These are phyloP conservation scores for Gamsiella multidivaricata DNA, from an alignment of 192 early-diverging fungal genomes.

Conservation along the genomic window DNA sequence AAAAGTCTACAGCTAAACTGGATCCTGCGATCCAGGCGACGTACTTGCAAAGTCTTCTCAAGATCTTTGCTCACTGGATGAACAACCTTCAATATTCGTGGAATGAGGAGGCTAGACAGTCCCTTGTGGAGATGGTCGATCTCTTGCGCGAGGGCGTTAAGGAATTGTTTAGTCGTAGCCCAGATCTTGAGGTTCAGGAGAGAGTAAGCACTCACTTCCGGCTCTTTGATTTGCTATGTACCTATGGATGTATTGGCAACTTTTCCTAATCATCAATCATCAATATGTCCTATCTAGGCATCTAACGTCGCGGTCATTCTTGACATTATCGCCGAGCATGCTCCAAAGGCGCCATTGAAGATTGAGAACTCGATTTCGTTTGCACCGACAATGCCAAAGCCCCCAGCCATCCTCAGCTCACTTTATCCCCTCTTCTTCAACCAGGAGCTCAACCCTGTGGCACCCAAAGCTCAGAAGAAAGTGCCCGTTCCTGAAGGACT, in stretches of 20 bases:
- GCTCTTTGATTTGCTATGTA: background rate
- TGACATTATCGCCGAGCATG: conserved; percentile 58
- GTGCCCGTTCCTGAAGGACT: conserved; percentile 90
- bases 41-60: conserved; percentile 77
- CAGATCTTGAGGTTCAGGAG: conserved; percentile 85
- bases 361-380: conserved; percentile 45
- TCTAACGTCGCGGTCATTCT: conserved; percentile 63
- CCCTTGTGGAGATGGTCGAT: conserved; percentile 59
- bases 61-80: conserved; percentile 75
- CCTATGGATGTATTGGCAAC: background rate
- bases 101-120: conserved; percentile 60
- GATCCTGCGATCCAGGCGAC: conserved; percentile 71
- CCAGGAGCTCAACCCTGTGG: conserved; percentile 92
- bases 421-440: conserved; percentile 76
- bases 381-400: conserved; percentile 40
- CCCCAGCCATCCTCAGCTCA: conserved; percentile 64
- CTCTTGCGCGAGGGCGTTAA: conserved; percentile 60
- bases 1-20: conserved; percentile 58
- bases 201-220: conserved; percentile 57
- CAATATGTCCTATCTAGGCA: conserved; percentile 42
- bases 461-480: conserved; percentile 87
- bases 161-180: conserved; percentile 58
- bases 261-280: too few species aligned
- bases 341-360: conserved; percentile 39
- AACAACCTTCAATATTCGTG: conserved; percentile 61